Evolutionary conservation across 805 yeast species (phyloP), one percentile per base, ranked within the genome.

Genomic region (Pichia heedii): DNA sequence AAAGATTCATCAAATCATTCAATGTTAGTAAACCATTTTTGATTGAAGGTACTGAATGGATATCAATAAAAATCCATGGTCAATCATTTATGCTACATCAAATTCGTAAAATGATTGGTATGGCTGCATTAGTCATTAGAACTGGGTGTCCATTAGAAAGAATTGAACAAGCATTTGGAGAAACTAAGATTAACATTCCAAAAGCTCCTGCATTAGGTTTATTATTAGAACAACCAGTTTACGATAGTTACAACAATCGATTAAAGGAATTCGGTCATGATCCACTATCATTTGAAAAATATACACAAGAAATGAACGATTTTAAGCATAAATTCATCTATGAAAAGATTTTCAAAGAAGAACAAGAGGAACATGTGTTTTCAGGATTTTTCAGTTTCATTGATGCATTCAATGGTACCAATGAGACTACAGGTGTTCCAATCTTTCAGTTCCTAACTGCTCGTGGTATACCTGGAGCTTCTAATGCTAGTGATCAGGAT

Each of bases 21-120:
- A 71, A 74, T 1, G 95, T 87, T 0, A 76, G 88, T 16, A 94
- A 85, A 2, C 97, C 97, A 2, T 85, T 87, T 61, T 81, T 87
- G 41, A 89, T 90, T 52, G 85, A 89, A 57, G 88, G 85, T 38
- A 88, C 96, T 7, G 97, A 93, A 60, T 93, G 98, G 98, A 74
- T 86, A 2, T 85, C 96, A 2, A 82, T 93, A 56, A 89, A 90
- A 67, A 86, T 93, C 52, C 98, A 93, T 62, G 98, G 98, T 8
- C 98, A 93, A 66, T 86, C 96, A 4, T 93, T 93, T 64, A 93
- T 93, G 97, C 72, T 93, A 50, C 97, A 90, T 66, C 98, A 90
- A 71, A 93, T 93, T 58, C 79, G 98, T 60, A 93, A 93, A 61
- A 93, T 93, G 97, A 86, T 93, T 47, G 90, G 96, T 20, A 82